A percentile compares a stretch with the other conserved stretches of the same genome.
phyloP scores from a whole-genome alignment of 2,329 filamentous ascomycete genomes.

The Rasamsonia emersonii region DNA sequence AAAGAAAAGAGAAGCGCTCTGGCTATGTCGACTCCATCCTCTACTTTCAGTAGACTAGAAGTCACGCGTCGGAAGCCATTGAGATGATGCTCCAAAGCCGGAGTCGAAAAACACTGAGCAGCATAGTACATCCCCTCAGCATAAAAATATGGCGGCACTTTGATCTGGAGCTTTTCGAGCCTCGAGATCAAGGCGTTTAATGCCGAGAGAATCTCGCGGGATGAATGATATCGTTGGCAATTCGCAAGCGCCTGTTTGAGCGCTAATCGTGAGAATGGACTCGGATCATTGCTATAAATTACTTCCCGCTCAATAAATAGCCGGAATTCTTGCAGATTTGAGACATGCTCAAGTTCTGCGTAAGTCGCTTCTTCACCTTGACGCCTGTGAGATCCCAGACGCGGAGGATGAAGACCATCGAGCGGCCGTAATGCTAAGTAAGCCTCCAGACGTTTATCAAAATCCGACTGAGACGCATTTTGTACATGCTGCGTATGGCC shows the following conservation, averaged over 20 bases:
- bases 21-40: conserved; percentile 14
- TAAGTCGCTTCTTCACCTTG: no score
- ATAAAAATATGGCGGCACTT: conserved; percentile 9
- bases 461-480: conserved; percentile 2
- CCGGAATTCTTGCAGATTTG: conserved; percentile 12
- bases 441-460: conserved; percentile 12
- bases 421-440: no score
- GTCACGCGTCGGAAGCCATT: conserved; percentile 9
- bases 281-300: conserved; percentile 7
- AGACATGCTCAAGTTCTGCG: conserved; percentile 3
- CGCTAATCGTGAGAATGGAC: conserved; percentile 6
- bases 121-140: conserved; percentile 24
- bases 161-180: conserved; percentile 13
- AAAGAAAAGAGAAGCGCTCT: conserved; percentile 15
- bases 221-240: conserved; percentile 17
- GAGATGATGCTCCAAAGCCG: conserved; percentile 21
- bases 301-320: conserved; percentile 17
- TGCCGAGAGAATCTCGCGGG: conserved; percentile 22
- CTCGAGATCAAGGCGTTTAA: conserved; percentile 23
- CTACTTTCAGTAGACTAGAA: conserved; percentile 4
- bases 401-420: no score
- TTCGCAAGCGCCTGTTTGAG: conserved; percentile 15
- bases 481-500: conserved; percentile 11
- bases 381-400: no score
- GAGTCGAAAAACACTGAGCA: conserved; percentile 18